phyloP scores from a whole-genome alignment of 208 protist genomes.

The Strigomonas culicis region DNA sequence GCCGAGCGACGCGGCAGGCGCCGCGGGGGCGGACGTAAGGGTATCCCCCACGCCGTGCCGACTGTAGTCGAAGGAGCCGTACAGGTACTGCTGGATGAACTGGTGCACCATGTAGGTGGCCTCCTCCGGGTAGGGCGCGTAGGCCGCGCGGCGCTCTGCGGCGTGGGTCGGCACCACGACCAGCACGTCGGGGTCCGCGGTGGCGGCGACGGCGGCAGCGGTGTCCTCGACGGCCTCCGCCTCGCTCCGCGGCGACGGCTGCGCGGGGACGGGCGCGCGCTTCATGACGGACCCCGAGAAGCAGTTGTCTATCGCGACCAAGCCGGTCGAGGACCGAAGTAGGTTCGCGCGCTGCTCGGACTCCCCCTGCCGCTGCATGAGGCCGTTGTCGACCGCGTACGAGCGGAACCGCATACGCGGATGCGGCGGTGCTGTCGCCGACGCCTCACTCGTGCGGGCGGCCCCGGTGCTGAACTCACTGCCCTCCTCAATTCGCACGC shows the following conservation, averaged over 20 bases:
- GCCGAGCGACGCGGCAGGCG: not conserved
- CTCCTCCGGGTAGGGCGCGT: constrained; percentile 32
- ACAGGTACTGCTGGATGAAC: constrained; percentile 47
- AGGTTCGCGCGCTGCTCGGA: not conserved
- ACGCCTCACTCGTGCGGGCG: too few species aligned
- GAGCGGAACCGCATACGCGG: constrained; percentile 8
- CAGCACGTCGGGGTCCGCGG: not conserved
- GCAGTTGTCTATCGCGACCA: not conserved
- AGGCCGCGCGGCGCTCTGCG: constrained; percentile 5
- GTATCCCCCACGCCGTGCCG: constrained; percentile 6
- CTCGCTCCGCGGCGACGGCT: not conserved
- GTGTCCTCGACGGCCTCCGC: not conserved
- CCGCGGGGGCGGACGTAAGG: constrained; percentile 9
- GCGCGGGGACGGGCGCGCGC: not conserved
- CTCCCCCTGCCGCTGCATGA: not conserved
- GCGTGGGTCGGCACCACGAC: constrained; percentile 28
- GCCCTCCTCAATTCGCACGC: not conserved
- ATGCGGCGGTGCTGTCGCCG: too few species aligned
- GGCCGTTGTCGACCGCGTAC: not conserved
- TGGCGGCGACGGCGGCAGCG: not conserved
- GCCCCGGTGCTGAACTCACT: not conserved
- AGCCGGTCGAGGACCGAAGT: not conserved
- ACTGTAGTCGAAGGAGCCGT: constrained; percentile 14
- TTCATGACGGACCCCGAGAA: constrained; percentile 6
- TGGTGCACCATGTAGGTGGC: constrained; percentile 17